Evolutionary conservation across 306 rosid species (phyloP), one percentile per base, ranked within the genome.

Genomic region (Quercus parvula): DNA sequence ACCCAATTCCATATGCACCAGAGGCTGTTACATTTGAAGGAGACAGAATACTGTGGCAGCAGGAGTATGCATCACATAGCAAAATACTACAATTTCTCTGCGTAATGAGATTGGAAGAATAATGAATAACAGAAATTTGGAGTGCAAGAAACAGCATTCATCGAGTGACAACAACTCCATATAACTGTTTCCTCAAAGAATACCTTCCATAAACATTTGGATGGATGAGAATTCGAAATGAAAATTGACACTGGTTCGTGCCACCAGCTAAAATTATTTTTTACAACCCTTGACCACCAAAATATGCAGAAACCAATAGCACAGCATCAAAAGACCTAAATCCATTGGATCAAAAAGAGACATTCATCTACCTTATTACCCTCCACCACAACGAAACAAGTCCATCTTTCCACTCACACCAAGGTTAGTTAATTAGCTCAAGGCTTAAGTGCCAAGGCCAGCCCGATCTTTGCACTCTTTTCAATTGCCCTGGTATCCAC

Each of bases 381-480:
- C 77, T 75, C 63, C 73, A 70, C 77, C 83, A 75, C 27, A 76
- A 25, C 4, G 5, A 49, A 49, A 75, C 76, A 80, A 13, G 79
- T 68, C 31, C 84, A 27, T 19, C 67, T 79, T 33, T 71, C 73
- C 83, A 71, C 8, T 59, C 67, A 74, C 59, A 82, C 15, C 18
- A 33, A 19, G 52, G 62, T 35, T 10, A 54, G 54, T 44, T 55
- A 22, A 69, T 14, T 77, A 10, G 20, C 41, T 70, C 79, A 94
- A 33, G 99, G 98, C 92, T 95, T 95, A 56, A 95, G 87, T 2
- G 89, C 95, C 91, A 91, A 58, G 15, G 98, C 98, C 14, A 95
- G 84, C 83, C 99, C 99, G 10, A 95, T 85, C 92, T 92, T 95
- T 1, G 97, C 99, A 72, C 91, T 95, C 92, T 91, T 95, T 22